Conservation (phyloP, 306 rosid species). For the Begonia loranthoides region DNA sequence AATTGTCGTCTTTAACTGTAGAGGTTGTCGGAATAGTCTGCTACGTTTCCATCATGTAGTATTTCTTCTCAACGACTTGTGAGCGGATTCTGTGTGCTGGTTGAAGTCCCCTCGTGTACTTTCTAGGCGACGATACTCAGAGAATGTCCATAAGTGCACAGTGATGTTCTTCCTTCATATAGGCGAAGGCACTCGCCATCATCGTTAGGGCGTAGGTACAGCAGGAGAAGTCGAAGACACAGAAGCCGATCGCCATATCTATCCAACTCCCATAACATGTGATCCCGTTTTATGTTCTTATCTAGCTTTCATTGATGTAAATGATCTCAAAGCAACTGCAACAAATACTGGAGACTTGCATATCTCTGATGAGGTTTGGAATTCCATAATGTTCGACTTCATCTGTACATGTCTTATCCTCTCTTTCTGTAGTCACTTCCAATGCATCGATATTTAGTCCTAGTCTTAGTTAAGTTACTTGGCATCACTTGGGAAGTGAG, state of each 20-base stretch:
- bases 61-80: too few relatives aligned
- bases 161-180: too few relatives aligned
- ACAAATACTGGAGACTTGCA: conserved; percentile 16
- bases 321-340: conserved; percentile 8
- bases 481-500: conserved; percentile 57
- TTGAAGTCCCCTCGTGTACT: too few relatives aligned
- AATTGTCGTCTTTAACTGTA: too few relatives aligned
- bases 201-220: conserved; percentile 49
- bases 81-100: too few relatives aligned
- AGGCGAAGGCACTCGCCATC: conserved; percentile 79
- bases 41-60: too few relatives aligned
- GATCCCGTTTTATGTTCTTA: conserved; percentile 47
- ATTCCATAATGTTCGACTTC: conserved; percentile 18
- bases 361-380: conserved; percentile 23
- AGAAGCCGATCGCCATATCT: conserved; percentile 78
- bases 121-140: too few relatives aligned
- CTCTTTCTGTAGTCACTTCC: conserved; percentile 7
- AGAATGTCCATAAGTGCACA: too few relatives aligned
- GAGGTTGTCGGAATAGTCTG: too few relatives aligned
- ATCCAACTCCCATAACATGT: conserved; percentile 69
- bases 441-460: too few relatives aligned
- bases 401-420: conserved; percentile 20
- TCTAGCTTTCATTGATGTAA: conserved; percentile 12
- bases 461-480: too few relatives aligned
- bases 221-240: conserved; percentile 70